A percentile compares a stretch with the other conserved stretches of the same genome.
These are phyloP conservation scores for Annulohypoxylon nitens DNA, from an alignment of 495 filamentous ascomycete genomes.

Conservation along the genomic window DNA sequence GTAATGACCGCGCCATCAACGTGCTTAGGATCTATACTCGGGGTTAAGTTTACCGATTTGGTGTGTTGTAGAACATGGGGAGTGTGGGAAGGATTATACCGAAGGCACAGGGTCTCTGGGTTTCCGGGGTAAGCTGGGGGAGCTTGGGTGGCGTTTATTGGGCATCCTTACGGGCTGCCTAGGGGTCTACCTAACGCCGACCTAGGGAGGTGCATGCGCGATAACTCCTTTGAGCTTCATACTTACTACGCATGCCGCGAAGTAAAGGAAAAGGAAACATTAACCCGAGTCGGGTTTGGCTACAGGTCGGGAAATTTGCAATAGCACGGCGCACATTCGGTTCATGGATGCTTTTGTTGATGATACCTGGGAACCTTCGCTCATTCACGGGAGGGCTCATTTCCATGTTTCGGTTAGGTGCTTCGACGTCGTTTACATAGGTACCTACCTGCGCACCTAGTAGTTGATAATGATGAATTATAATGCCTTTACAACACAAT, in stretches of 20 bases:
- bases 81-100: neutral
- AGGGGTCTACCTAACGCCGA: neutral
- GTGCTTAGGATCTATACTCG: neutral
- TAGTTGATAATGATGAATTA: slow-evolving; percentile 1
- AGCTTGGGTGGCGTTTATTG: slow-evolving; percentile 22
- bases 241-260: neutral
- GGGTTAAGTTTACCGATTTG: neutral
- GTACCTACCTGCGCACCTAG: neutral
- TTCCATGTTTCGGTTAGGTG: neutral
- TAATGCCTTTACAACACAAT: neutral
- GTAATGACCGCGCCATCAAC: neutral
- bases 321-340: slow-evolving; percentile 22
- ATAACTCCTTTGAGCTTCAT: neutral
- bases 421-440: neutral
- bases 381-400: slow-evolving; percentile 17
- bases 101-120: neutral
- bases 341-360: slow-evolving; percentile 2
- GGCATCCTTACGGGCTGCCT: slow-evolving; percentile 12
- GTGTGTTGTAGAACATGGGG: slow-evolving; percentile 6
- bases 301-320: neutral
- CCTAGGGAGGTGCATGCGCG: neutral
- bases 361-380: slow-evolving; percentile 12
- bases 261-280: slow-evolving; percentile 3
- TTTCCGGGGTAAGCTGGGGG: slow-evolving; percentile 2
- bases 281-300: neutral